Evolutionary conservation across 495 filamentous ascomycete genomes (phyloP).

Genomic region (Aeminium ludgeri): DNA sequence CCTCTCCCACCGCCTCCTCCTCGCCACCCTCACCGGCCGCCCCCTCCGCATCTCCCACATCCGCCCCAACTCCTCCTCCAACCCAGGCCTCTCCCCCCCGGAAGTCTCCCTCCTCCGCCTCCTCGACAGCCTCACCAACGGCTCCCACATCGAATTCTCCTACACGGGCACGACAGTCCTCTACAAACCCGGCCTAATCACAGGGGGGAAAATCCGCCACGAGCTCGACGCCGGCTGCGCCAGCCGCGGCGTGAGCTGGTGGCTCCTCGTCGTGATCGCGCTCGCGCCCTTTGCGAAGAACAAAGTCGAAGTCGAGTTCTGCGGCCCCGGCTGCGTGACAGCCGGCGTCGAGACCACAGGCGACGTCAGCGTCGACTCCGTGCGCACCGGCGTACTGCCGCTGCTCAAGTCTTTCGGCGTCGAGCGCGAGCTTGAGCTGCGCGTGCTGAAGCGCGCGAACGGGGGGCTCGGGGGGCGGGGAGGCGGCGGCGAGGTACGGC

Average conservation of each 20-base stretch:
- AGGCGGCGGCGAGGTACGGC: slow-evolving; percentile 79
- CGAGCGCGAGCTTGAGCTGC: slow-evolving; percentile 67
- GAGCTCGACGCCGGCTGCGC: slow-evolving; percentile 52
- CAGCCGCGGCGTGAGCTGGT: slow-evolving; percentile 74
- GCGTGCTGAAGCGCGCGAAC: slow-evolving; percentile 65
- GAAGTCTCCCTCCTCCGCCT: slow-evolving; percentile 94
- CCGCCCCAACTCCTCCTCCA: slow-evolving; percentile 62
- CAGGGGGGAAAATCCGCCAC: slow-evolving; percentile 67
- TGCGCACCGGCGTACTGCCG: slow-evolving; percentile 83
- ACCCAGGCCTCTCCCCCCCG: slow-evolving; percentile 75
- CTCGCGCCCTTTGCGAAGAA: slow-evolving; percentile 87
- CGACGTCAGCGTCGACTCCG: slow-evolving; percentile 79
- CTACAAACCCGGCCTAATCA: slow-evolving; percentile 83
- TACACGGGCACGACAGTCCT: slow-evolving; percentile 84
- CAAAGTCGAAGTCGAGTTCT: slow-evolving; percentile 72
- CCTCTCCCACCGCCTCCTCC: slow-evolving; percentile 68
- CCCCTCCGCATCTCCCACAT: slow-evolving; percentile 87
- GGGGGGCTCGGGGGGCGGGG: slow-evolving; percentile 52
- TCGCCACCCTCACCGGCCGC: slow-evolving; percentile 78
- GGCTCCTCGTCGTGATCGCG: slow-evolving; percentile 72
- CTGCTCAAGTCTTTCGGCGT: slow-evolving; percentile 84
- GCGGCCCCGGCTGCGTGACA: slow-evolving; percentile 87
- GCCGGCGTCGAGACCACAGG: slow-evolving; percentile 51
- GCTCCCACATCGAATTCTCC: slow-evolving; percentile 81
- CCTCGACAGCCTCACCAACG: slow-evolving; percentile 89